Conservation (phyloP, 352 stramenopile species). For the Salisapilia sapeloensis region DNA sequence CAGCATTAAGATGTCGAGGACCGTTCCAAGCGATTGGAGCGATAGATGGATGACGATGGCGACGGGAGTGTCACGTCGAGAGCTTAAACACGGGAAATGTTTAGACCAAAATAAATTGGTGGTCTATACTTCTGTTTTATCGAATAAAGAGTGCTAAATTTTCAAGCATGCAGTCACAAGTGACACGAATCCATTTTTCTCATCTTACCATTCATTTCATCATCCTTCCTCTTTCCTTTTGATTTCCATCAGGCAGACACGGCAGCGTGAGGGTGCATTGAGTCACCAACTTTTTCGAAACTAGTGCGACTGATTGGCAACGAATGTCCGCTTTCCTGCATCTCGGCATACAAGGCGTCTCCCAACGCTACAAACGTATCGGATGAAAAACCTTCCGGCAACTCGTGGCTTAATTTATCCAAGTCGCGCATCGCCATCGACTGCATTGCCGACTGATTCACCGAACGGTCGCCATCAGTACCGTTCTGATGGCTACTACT, state of each 20-base stretch:
- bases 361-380: slow-evolving; percentile 50
- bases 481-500: slow-evolving; percentile 12
- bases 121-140: no score
- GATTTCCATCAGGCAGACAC: slow-evolving; percentile 27
- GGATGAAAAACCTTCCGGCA: slow-evolving; percentile 53
- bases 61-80: no score
- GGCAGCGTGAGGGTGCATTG: slow-evolving; percentile 25
- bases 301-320: slow-evolving; percentile 24
- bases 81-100: no score
- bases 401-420: slow-evolving; percentile 17
- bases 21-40: no score
- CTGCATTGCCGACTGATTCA: slow-evolving; percentile 8
- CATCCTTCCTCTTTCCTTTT: no score
- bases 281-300: slow-evolving; percentile 32
- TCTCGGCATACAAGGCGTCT: slow-evolving; percentile 53
- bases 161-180: no score
- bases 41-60: no score
- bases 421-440: slow-evolving; percentile 35
- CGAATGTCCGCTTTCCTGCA: slow-evolving; percentile 22
- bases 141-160: no score
- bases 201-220: no score
- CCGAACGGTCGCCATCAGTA: slow-evolving; percentile 29
- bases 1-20: no score
- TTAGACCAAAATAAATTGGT: no score
- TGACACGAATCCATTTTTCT: no score